A percentile compares a stretch with the other conserved stretches of the same genome.
Evolutionary conservation across 179 eudicot genomes (phyloP).

Genomic region (Sideroxylon spinosum): DNA sequence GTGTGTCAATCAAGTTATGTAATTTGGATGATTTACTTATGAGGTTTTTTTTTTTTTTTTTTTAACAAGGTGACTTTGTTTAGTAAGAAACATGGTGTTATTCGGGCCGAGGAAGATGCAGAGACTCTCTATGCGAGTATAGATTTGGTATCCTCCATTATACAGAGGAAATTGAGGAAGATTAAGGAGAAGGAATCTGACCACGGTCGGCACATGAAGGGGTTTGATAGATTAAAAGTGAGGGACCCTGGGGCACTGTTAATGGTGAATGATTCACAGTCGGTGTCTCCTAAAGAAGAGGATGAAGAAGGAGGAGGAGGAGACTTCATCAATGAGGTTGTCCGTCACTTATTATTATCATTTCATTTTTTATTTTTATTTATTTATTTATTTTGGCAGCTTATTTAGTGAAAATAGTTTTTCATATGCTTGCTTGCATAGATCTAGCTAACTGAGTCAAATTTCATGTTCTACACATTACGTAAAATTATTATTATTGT

Average conservation of each 20-base stretch:
- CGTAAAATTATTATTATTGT: neutral
- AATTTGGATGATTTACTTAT: neutral
- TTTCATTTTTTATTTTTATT: neutral
- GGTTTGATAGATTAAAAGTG: slow-evolving; percentile 47
- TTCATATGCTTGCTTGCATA: neutral
- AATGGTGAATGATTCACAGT: slow-evolving; percentile 16
- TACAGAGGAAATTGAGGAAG: slow-evolving; percentile 78
- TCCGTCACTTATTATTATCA: neutral
- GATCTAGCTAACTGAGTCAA: neutral
- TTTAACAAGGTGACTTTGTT: slow-evolving; percentile 61
- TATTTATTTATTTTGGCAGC: too few relatives aligned
- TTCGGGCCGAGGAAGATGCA: slow-evolving; percentile 83
- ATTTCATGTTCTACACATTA: neutral
- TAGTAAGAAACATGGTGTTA: slow-evolving; percentile 75
- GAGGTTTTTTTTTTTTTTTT: neutral
- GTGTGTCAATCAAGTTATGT: neutral
- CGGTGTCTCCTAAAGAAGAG: slow-evolving; percentile 28
- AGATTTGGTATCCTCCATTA: slow-evolving; percentile 68
- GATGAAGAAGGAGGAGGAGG: slow-evolving; percentile 32
- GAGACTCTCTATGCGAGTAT: slow-evolving; percentile 66
- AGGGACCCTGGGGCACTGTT: slow-evolving; percentile 41
- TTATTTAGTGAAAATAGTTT: too few relatives aligned
- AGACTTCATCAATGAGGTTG: slow-evolving; percentile 53
- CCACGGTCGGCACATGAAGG: slow-evolving; percentile 84
- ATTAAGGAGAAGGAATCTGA: slow-evolving; percentile 85